Conservation (phyloP, 345 rosid genomes). For the Camelina sativa region DNA sequence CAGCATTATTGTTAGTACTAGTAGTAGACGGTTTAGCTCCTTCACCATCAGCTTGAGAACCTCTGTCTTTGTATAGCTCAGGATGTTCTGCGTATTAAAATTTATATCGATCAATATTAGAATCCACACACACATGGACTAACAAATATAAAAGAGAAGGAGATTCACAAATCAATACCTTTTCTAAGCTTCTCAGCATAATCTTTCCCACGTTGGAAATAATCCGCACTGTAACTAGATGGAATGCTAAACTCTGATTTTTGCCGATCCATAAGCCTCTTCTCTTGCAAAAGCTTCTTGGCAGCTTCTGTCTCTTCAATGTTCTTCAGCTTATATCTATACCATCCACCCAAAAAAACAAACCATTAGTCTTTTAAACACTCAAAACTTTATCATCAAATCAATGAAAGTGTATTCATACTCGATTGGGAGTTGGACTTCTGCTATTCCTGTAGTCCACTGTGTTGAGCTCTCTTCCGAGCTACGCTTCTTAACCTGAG, state of each 20-base stretch:
- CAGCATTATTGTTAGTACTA: constrained; percentile 42
- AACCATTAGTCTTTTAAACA: constrained; percentile 1
- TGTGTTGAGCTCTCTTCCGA: constrained; percentile 98
- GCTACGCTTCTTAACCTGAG: constrained; percentile 83
- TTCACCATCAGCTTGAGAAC: constrained; percentile 54
- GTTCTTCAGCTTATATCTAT: constrained; percentile 87
- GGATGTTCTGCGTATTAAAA: constrained; percentile 74
- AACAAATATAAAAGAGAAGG: not conserved
- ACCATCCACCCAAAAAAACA: constrained; percentile 1
- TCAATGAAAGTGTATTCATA: constrained; percentile 39
- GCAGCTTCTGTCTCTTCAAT: constrained; percentile 99
- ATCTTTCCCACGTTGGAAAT: constrained; percentile 90
- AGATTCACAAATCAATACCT: constrained; percentile 50
- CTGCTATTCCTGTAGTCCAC: constrained; percentile 99
- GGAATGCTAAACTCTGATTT: constrained; percentile 84
- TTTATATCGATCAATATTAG: not conserved
- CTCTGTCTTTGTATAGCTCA: constrained; percentile 82
- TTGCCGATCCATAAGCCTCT: constrained; percentile 72
- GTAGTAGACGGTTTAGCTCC: constrained; percentile 57
- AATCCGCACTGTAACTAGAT: constrained; percentile 95
- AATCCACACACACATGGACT: not conserved
- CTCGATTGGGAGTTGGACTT: constrained; percentile 96
- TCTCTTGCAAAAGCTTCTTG: constrained; percentile 95
- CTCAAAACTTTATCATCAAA: not conserved
- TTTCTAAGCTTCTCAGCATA: constrained; percentile 94